Evolutionary conservation across 176 grass and related monocot species (phyloP).

Genomic region (Zea luxurians): DNA sequence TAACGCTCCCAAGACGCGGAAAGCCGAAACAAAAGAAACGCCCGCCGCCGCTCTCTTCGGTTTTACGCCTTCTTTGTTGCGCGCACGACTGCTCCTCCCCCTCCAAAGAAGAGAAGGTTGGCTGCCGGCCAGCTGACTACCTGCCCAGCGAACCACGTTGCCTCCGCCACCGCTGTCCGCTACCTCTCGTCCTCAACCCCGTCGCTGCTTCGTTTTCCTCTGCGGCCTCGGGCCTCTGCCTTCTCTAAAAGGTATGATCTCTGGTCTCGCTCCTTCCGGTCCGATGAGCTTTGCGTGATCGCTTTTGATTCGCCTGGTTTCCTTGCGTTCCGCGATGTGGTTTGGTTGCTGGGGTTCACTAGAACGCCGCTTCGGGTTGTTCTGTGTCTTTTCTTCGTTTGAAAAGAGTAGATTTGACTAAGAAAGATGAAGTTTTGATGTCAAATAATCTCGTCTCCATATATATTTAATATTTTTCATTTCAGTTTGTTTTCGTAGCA

Average conservation of each 20-base stretch:
- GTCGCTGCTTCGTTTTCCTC: background rate
- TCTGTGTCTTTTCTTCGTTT: background rate
- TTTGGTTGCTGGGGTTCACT: background rate
- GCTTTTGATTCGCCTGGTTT: constrained; percentile 3
- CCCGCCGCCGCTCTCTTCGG: constrained; percentile 8
- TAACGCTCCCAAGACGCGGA: constrained; percentile 26
- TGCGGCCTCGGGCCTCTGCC: constrained; percentile 15
- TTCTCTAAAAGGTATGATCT: constrained; percentile 35
- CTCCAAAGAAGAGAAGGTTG: background rate
- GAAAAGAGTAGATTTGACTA: background rate
- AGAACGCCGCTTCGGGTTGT: background rate
- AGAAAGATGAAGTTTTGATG: background rate
- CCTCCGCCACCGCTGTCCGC: background rate
- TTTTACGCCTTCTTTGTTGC: constrained; percentile 26
- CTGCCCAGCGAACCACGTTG: constrained; percentile 23
- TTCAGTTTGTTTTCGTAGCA: background rate
- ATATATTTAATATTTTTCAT: background rate
- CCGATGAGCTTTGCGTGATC: background rate
- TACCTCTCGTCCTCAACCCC: background rate
- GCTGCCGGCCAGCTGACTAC: background rate
- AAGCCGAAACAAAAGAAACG: constrained; percentile 23
- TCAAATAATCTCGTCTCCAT: background rate
- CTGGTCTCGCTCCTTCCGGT: background rate
- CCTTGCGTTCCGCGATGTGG: background rate
- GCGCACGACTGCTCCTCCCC: constrained; percentile 34